Conservation (phyloP, 805 yeast species). For the Isabelozyma rhagii region DNA sequence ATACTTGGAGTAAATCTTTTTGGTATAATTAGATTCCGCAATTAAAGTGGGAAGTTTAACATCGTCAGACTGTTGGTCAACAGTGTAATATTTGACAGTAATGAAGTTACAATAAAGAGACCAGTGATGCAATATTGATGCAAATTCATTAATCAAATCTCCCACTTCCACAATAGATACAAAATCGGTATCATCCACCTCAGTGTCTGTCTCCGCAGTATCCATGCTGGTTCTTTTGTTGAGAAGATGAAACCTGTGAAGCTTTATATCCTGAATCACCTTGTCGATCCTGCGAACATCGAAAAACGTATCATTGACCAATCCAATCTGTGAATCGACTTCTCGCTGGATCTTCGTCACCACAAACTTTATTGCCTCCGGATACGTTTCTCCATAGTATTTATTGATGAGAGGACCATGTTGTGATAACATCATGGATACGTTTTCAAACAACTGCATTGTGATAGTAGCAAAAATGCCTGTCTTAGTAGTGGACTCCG, state of each 20-base stretch:
- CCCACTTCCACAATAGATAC: conserved; percentile 63
- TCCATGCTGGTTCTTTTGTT: conserved; percentile 3
- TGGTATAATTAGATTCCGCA: conserved; percentile 49
- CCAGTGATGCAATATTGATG: conserved; percentile 84
- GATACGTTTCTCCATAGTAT: conserved; percentile 58
- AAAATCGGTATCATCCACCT: conserved; percentile 28
- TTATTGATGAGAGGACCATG: conserved; percentile 76
- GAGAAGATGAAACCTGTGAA: conserved; percentile 41
- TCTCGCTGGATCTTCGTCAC: conserved; percentile 77
- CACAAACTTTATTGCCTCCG: conserved; percentile 58
- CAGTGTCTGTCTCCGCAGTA: conserved; percentile 21
- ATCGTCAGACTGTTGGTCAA: conserved; percentile 7
- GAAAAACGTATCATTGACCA: conserved; percentile 81
- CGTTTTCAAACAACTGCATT: conserved; percentile 73
- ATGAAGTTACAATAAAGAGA: conserved; percentile 71
- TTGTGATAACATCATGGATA: conserved; percentile 80
- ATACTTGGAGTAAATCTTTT: conserved; percentile 51
- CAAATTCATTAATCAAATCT: conserved; percentile 64
- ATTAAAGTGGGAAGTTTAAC: conserved; percentile 52
- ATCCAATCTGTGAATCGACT: conserved; percentile 88
- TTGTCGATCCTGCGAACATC: conserved; percentile 65
- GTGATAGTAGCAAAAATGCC: conserved; percentile 61
- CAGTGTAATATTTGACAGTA: conserved; percentile 59
- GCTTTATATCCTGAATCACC: conserved; percentile 50
- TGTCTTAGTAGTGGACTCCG: conserved; percentile 26